Conservation (phyloP, 352 stramenopile species). For the Blastocystis sp. region DNA sequence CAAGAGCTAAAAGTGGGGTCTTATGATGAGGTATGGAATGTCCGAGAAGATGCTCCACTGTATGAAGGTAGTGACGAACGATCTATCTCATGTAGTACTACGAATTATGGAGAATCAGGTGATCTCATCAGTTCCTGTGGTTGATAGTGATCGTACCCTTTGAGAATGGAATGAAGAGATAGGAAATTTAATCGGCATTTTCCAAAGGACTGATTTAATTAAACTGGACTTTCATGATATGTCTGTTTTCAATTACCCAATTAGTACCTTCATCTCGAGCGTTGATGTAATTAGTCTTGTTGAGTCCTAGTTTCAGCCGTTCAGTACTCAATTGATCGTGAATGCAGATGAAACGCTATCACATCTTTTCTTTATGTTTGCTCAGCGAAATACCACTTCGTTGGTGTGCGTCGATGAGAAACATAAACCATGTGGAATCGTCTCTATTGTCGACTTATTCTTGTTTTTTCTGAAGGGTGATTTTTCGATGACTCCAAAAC, state of each 20-base stretch:
- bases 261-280: constrained; percentile 54
- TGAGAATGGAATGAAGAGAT: not conserved
- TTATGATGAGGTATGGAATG: constrained; percentile 26
- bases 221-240: constrained; percentile 57
- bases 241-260: constrained; percentile 32
- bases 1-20: constrained; percentile 1
- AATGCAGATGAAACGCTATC: constrained; percentile 35
- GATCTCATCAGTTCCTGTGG: constrained; percentile 24
- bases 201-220: constrained; percentile 49
- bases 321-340: constrained; percentile 36
- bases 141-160: not conserved
- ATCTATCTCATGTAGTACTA: constrained; percentile 7
- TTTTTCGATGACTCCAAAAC: not conserved
- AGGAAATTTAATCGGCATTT: constrained; percentile 27
- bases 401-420: constrained; percentile 21
- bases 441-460: constrained; percentile 49
- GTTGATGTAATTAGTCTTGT: not conserved
- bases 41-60: constrained; percentile 1
- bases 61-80: not conserved
- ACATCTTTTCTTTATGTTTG: constrained; percentile 38
- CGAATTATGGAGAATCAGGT: constrained; percentile 32
- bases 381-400: constrained; percentile 39
- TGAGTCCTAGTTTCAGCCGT: constrained; percentile 18
- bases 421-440: constrained; percentile 13
- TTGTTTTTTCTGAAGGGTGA: constrained; percentile 53